A percentile compares a stretch with the other conserved stretches of the same genome.
phyloP scores from a whole-genome alignment of 257 asterid species.

The Apocynum venetum region DNA sequence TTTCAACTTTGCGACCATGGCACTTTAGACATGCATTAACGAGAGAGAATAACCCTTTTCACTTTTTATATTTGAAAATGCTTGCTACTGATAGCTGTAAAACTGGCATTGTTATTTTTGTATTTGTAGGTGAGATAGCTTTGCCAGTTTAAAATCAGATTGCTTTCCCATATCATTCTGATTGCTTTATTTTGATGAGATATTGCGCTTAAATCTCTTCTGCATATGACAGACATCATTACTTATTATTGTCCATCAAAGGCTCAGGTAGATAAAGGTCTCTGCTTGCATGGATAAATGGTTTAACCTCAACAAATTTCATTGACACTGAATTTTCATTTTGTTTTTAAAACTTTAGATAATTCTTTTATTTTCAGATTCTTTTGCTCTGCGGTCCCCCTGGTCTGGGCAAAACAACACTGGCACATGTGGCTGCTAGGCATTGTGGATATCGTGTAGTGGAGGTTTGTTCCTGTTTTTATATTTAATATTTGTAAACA shows the following conservation, averaged over 20 bases:
- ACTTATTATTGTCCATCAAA: background rate
- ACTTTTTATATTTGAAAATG: background rate
- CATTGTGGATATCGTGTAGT: conserved; percentile 98
- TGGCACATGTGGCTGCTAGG: conserved; percentile 96
- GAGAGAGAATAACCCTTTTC: background rate
- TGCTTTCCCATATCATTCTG: background rate
- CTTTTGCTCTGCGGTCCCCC: conserved; percentile 98
- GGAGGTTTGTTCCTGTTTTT: conserved; percentile 53
- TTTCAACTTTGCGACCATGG: background rate
- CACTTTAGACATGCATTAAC: background rate
- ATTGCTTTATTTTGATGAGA: background rate
- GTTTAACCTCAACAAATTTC: background rate
- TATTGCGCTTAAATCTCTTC: background rate
- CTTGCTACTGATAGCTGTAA: background rate
- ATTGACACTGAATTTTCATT: background rate
- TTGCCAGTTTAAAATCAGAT: conserved; percentile 2
- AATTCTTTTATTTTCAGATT: conserved; percentile 45
- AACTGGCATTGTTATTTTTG: background rate
- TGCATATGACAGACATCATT: background rate
- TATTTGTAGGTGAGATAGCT: background rate
- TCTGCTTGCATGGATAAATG: background rate
- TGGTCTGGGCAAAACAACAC: conserved; percentile 98
- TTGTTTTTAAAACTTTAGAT: background rate
- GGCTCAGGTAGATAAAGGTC: background rate
- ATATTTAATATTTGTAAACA: background rate